Conservation (phyloP, 31 red algal species). For the Odonthalia washingtoniensis region DNA sequence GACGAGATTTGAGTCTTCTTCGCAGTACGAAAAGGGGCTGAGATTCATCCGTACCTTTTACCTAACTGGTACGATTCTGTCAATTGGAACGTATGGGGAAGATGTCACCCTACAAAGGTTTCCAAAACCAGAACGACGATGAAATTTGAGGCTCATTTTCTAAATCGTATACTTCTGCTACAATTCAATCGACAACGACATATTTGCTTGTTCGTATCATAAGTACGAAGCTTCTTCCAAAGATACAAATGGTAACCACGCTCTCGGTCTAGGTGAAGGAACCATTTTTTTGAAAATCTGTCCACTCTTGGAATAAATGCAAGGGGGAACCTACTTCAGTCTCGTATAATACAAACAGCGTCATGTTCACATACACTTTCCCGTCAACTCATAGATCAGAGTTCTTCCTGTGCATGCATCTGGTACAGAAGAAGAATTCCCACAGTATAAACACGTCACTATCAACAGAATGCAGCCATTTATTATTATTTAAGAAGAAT, state of each 20-base stretch:
- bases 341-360: no score
- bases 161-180: not conserved
- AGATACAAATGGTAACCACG: not conserved
- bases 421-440: not conserved
- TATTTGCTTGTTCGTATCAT: slow-evolving; percentile 15
- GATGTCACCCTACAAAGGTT: not conserved
- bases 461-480: not conserved
- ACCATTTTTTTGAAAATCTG: not conserved
- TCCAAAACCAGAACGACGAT: slow-evolving; percentile 3
- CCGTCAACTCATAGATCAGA: not conserved
- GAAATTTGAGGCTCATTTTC: slow-evolving; percentile 22
- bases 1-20: not conserved
- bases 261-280: not conserved
- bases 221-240: not conserved
- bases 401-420: slow-evolving; percentile 11
- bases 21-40: not conserved
- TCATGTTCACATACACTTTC: not conserved
- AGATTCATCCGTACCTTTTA: not conserved
- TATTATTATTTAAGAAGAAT: not conserved
- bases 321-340: not conserved
- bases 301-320: not conserved
- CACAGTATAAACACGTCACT: not conserved
- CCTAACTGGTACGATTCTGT: not conserved
- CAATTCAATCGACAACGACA: not conserved
- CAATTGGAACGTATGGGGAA: not conserved